These are phyloP conservation scores for Paraglomus occultum DNA, from an alignment of 192 early-diverging fungal species.

Conservation along the genomic window DNA sequence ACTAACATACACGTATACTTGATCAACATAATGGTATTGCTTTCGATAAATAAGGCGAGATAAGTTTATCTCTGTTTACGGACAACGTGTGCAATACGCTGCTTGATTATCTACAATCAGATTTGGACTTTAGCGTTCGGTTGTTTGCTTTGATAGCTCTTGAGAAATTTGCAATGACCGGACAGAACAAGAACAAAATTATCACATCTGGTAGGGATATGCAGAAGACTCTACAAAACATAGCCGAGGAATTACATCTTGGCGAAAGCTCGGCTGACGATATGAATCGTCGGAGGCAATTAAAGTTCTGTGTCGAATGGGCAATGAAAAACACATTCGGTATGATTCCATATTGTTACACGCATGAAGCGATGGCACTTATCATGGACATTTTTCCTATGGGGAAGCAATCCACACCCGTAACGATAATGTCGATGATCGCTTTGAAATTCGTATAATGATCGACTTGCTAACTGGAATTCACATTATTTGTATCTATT, in stretches of 20 bases:
- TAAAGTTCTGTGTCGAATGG: constrained; percentile 54
- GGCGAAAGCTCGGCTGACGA: constrained; percentile 34
- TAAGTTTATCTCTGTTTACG: constrained; percentile 46
- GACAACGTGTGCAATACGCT: constrained; percentile 47
- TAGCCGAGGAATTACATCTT: constrained; percentile 30
- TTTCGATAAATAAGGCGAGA: constrained; percentile 31
- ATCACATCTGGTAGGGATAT: constrained; percentile 33
- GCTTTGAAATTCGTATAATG: too few relatives aligned
- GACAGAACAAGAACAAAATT: constrained; percentile 41
- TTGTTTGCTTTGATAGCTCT: constrained; percentile 54
- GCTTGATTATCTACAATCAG: constrained; percentile 40
- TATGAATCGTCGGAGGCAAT: constrained; percentile 35
- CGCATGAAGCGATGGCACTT: constrained; percentile 26
- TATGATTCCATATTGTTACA: too few relatives aligned
- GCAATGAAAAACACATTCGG: constrained; percentile 50
- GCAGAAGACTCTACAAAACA: constrained; percentile 26
- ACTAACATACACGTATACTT: too few relatives aligned
- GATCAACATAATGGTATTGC: too few relatives aligned
- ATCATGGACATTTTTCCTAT: not conserved
- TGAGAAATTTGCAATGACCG: constrained; percentile 58
- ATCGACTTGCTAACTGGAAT: too few relatives aligned
- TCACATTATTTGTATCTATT: not conserved
- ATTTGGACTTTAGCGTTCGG: constrained; percentile 44
- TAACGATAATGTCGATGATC: too few relatives aligned
- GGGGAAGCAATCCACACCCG: not conserved